Percentiles rank a stretch among this genome's conserved stretches.
phyloP scores from a whole-genome alignment of 169 alveolate genomes.

The Plasmodium adleri region DNA sequence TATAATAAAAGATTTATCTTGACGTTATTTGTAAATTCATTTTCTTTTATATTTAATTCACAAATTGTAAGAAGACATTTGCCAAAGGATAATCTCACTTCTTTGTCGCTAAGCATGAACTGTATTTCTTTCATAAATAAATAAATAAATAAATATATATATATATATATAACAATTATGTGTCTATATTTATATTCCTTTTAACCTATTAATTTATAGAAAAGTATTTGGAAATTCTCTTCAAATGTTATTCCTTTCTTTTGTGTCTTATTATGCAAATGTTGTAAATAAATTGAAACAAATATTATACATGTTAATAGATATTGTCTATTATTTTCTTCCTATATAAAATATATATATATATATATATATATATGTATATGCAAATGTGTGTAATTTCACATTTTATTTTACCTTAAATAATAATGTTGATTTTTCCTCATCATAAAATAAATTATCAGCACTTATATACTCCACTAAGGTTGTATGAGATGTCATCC shows the following conservation, averaged over 20 bases:
- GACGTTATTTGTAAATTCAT: constrained; percentile 16
- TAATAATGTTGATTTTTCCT: constrained; percentile 31
- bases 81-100: constrained; percentile 48
- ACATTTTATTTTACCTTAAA: constrained; percentile 16
- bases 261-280: constrained; percentile 17
- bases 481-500: constrained; percentile 16
- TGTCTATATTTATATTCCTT: not conserved
- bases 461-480: constrained; percentile 30
- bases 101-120: constrained; percentile 58
- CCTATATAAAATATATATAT: constrained; percentile 20
- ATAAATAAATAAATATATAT: not conserved
- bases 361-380: not conserved
- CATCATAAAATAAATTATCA: constrained; percentile 41
- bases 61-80: constrained; percentile 43
- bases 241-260: constrained; percentile 26
- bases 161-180: not conserved
- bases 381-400: not conserved
- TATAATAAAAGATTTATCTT: constrained; percentile 39
- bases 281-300: constrained; percentile 47
- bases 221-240: constrained; percentile 9
- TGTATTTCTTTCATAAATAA: constrained; percentile 19
- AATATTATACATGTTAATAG: constrained; percentile 22
- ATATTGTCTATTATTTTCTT: constrained; percentile 56
- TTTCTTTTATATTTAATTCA: constrained; percentile 53
- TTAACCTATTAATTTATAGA: constrained; percentile 42